phyloP scores from a whole-genome alignment of 345 rosid species.

The Geranium rotundifolium region DNA sequence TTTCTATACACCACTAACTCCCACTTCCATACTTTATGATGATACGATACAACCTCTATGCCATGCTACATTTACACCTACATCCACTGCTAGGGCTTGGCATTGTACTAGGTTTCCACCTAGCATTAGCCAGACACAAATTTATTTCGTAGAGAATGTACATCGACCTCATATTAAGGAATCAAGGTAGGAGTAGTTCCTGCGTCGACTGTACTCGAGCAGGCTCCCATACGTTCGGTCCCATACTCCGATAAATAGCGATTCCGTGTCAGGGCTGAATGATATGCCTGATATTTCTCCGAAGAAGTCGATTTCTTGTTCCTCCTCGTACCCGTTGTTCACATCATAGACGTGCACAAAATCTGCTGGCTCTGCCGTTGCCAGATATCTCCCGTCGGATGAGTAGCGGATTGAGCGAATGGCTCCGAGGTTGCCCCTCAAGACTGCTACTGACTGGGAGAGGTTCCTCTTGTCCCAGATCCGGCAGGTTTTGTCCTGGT shows the following conservation, averaged over 20 bases:
- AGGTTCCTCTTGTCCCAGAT: not conserved
- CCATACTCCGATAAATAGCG: constrained; percentile 49
- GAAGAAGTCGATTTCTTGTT: constrained; percentile 58
- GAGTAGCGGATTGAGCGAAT: constrained; percentile 8
- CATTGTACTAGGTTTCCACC: no score
- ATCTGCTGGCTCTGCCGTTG: constrained; percentile 54
- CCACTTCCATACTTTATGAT: no score
- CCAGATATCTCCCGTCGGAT: constrained; percentile 48
- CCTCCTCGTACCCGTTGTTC: constrained; percentile 18
- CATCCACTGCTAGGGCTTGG: not conserved
- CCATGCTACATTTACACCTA: not conserved
- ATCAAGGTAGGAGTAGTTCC: constrained; percentile 39
- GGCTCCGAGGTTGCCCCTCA: not conserved
- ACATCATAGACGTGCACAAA: constrained; percentile 50
- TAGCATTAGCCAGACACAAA: not conserved
- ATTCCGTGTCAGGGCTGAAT: constrained; percentile 49
- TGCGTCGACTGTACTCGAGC: constrained; percentile 35
- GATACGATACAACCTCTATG: not conserved
- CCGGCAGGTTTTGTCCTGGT: not conserved
- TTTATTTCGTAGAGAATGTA: not conserved
- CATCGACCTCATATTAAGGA: constrained; percentile 6
- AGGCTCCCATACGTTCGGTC: constrained; percentile 55
- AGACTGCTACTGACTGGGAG: not conserved
- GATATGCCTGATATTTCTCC: constrained; percentile 62
- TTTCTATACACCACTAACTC: no score